A percentile compares a stretch with the other conserved stretches of the same genome.
These are phyloP conservation scores for Colletotrichum sp. DNA, from an alignment of 2,329 filamentous ascomycete genomes.

Conservation along the genomic window DNA sequence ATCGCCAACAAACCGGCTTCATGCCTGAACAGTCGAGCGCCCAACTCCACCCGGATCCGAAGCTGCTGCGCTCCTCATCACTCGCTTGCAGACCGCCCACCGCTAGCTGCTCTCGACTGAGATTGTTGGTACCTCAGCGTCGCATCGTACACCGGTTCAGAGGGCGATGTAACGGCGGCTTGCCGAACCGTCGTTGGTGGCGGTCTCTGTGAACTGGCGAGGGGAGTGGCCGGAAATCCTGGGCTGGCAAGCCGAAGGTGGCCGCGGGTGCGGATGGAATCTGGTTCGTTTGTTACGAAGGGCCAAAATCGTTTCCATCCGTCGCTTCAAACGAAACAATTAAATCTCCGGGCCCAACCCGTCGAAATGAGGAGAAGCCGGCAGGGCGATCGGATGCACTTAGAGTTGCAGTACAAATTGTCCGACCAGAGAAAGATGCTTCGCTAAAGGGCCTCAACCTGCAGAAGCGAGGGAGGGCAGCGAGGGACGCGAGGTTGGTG, in stretches of 20 bases:
- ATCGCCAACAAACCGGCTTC: neutral
- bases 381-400: neutral
- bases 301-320: neutral
- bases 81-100: neutral
- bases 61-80: neutral
- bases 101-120: neutral
- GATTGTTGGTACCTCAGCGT: neutral
- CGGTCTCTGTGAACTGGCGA: neutral
- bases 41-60: neutral
- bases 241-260: neutral
- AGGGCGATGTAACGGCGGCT: constrained; percentile 15
- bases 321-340: constrained; percentile 13
- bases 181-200: neutral
- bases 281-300: neutral
- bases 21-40: neutral
- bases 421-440: neutral
- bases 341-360: constrained; percentile 11
- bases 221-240: neutral
- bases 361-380: neutral
- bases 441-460: neutral
- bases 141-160: neutral
- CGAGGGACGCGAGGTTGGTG: neutral
- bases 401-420: neutral
- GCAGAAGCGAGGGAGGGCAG: neutral
- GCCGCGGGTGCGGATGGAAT: neutral